phyloP scores from a whole-genome alignment of 1,139 yeast species.

The Saccharomyces hybrid region DNA sequence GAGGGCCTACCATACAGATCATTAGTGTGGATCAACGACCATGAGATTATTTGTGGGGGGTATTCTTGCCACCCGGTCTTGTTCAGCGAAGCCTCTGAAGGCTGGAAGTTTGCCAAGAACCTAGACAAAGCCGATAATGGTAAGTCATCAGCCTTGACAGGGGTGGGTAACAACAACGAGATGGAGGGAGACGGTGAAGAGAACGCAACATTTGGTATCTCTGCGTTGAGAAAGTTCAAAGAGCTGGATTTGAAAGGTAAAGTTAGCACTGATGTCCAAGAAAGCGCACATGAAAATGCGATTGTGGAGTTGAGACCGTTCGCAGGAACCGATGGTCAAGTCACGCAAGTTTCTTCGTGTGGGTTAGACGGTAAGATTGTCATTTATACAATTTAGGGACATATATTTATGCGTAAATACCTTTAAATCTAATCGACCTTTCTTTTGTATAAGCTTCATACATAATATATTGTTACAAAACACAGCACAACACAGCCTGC shows the following conservation, averaged over 20 bases:
- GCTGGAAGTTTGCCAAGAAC: constrained; percentile 60
- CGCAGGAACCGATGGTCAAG: constrained; percentile 35
- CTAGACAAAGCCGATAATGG: constrained; percentile 46
- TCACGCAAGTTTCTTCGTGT: constrained; percentile 55
- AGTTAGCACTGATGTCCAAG: constrained; percentile 44
- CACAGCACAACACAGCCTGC: not conserved
- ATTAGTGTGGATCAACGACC: constrained; percentile 58
- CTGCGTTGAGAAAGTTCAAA: constrained; percentile 91
- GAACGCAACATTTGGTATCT: constrained; percentile 57
- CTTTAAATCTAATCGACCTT: constrained; percentile 13
- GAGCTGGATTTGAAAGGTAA: constrained; percentile 93
- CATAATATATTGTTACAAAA: not conserved
- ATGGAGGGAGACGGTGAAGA: constrained; percentile 44
- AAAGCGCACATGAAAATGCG: constrained; percentile 86
- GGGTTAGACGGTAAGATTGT: constrained; percentile 91
- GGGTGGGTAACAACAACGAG: constrained; percentile 36
- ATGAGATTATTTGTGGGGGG: constrained; percentile 77
- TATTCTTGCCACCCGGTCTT: constrained; percentile 87
- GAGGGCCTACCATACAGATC: constrained; percentile 77
- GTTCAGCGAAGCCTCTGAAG: constrained; percentile 59
- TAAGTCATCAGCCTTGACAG: constrained; percentile 25
- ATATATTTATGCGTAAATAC: not conserved
- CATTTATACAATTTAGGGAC: constrained; percentile 36
- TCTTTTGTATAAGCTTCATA: constrained; percentile 1
- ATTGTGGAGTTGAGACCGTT: constrained; percentile 57